These are phyloP conservation scores for Dictyostelium purpureum DNA, from an alignment of 78 protist species.

Conservation along the genomic window DNA sequence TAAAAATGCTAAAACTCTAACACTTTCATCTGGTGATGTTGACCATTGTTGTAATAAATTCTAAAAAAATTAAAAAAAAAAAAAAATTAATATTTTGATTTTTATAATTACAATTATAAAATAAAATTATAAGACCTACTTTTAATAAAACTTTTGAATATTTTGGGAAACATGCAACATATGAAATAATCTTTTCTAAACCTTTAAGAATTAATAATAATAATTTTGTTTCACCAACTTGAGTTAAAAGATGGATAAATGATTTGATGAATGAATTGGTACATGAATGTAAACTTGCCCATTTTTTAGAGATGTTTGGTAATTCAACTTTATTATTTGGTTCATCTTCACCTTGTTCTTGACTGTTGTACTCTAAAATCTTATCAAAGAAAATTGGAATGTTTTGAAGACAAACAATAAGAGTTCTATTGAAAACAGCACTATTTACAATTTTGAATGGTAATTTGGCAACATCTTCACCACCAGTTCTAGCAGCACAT, in stretches of 20 bases:
- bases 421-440: constrained; percentile 28
- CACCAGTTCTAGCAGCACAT: constrained; percentile 58
- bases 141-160: constrained; percentile 28
- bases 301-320: constrained; percentile 20
- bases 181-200: constrained; percentile 31
- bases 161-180: constrained; percentile 36
- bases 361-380: constrained; percentile 17
- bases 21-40: constrained; percentile 42
- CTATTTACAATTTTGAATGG: constrained; percentile 40
- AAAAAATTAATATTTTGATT: neutral
- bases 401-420: constrained; percentile 35
- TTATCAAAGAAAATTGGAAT: constrained; percentile 29
- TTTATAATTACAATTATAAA: neutral
- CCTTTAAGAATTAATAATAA: constrained; percentile 29
- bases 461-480: neutral
- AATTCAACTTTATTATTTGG: neutral
- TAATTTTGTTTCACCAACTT: constrained; percentile 38
- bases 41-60: constrained; percentile 63
- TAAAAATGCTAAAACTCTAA: constrained; percentile 74
- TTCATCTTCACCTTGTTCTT: neutral
- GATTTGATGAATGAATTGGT: constrained; percentile 22
- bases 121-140: neutral
- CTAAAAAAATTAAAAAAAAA: neutral
- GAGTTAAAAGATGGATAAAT: constrained; percentile 14
- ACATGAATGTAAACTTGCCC: neutral